These are phyloP conservation scores for Mycosphaerella arachidis DNA, from an alignment of 2,329 filamentous ascomycete species.

Conservation along the genomic window DNA sequence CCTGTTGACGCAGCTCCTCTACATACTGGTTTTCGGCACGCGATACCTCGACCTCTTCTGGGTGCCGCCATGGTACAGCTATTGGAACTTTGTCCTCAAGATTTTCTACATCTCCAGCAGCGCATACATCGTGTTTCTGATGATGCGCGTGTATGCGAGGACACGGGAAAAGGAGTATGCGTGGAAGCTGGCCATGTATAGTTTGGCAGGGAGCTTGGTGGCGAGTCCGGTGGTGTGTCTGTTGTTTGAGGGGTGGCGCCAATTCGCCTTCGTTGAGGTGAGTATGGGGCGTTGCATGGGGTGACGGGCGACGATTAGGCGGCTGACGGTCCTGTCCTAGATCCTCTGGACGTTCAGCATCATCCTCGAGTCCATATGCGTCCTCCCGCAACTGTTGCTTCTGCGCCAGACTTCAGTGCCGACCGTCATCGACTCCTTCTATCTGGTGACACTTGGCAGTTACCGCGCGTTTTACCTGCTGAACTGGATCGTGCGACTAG, in stretches of 20 bases:
- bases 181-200: conserved; percentile 81
- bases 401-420: conserved; percentile 92
- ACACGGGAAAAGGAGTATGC: conserved; percentile 87
- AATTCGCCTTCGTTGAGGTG: conserved; percentile 28
- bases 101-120: conserved; percentile 81
- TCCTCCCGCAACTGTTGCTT: conserved; percentile 85
- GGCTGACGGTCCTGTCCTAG: conserved; percentile 41
- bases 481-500: conserved; percentile 70
- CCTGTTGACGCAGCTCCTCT: conserved; percentile 84
- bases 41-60: conserved; percentile 73
- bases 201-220: conserved; percentile 60
- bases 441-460: conserved; percentile 78
- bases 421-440: conserved; percentile 95
- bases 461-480: conserved; percentile 87
- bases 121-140: conserved; percentile 79
- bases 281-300: conserved; percentile 1
- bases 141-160: conserved; percentile 80
- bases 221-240: conserved; percentile 69
- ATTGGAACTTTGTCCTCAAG: conserved; percentile 80
- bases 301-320: background rate
- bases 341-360: conserved; percentile 83
- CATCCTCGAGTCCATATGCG: conserved; percentile 84
- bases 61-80: conserved; percentile 32
- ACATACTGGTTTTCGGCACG: conserved; percentile 77
- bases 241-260: conserved; percentile 52